Base-by-base conservation (phyloP, 2,329 filamentous ascomycete genomes). In the Verruconis gallopava region DNA sequence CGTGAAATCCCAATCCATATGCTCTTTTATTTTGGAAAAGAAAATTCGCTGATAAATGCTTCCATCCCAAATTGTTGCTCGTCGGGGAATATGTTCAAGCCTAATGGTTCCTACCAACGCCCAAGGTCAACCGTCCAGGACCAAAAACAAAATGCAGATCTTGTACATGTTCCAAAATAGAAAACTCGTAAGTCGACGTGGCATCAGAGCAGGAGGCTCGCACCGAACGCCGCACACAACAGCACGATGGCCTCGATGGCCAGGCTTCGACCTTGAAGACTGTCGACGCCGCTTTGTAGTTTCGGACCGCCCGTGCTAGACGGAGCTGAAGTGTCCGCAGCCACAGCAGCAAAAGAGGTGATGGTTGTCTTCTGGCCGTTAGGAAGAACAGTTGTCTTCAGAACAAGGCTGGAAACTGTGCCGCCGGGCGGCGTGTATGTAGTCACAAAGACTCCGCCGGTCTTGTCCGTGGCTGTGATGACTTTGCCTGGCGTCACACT, bases 401-500 rank as follows among this genome's bases (percentile, higher is more conserved):
- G 48, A 21, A 61, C 55, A 20, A 69, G 46, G 37, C 55, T 54
- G 47, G 54, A 61, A 15, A 69, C 39, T 12, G 25, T 59, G 5
- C 47, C 51, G 15, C 59, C 64, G 36, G 58, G 64, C 3, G 66
- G 66, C 1, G 65, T 67, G 49, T 63, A 67, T 1, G 67, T 70
- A 2, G 66, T 65, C 39, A 66, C 47, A 43, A 68, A 59, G 3
- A 63, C 62, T 28, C 51, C 47, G 18, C 66, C 66, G 5, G 46
- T 18, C 2, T 48, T 51, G 46, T 69, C 55, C 9, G 64, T 69
- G 13, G 55, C 53, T 6, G 66, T 69, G 34, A 66, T 51, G 15
- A 66, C 59, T 42, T 58, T 63, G 37, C 59, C 65, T 3, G 66
- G 65, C 1, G 64, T 67, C 48, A 63, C 67, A 2, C 66, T 69